Conservation (phyloP, 176 grass and related monocot genomes). For the Poa annua region DNA sequence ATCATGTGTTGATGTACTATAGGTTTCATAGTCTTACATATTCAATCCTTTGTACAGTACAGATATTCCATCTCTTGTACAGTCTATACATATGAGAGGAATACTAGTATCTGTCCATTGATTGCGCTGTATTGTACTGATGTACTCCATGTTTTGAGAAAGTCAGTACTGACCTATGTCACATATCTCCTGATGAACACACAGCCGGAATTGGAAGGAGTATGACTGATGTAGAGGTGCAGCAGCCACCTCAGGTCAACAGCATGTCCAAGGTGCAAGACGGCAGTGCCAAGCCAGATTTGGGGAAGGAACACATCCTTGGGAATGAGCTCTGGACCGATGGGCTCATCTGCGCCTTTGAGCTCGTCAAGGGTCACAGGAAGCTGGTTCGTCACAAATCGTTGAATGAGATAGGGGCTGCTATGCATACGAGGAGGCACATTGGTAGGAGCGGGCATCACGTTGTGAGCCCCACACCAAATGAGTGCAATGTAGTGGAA, state of each 20-base stretch:
- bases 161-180: neutral
- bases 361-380: constrained; percentile 59
- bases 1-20: neutral
- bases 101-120: neutral
- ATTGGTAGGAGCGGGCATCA: constrained; percentile 7
- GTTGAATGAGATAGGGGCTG: constrained; percentile 24
- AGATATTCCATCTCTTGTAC: neutral
- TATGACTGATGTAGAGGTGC: constrained; percentile 50
- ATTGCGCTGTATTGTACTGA: neutral
- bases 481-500: constrained; percentile 41
- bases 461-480: neutral
- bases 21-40: neutral
- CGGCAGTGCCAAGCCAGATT: constrained; percentile 33
- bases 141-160: neutral
- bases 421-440: constrained; percentile 39
- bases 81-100: neutral
- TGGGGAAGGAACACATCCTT: constrained; percentile 56
- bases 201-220: constrained; percentile 19
- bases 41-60: neutral
- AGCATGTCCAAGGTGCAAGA: constrained; percentile 51
- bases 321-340: constrained; percentile 79
- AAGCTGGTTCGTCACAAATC: constrained; percentile 45
- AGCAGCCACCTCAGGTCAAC: constrained; percentile 37
- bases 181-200: neutral
- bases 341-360: constrained; percentile 90